These are phyloP conservation scores for Malus domestica DNA, from an alignment of 306 rosid species.

Conservation along the genomic window DNA sequence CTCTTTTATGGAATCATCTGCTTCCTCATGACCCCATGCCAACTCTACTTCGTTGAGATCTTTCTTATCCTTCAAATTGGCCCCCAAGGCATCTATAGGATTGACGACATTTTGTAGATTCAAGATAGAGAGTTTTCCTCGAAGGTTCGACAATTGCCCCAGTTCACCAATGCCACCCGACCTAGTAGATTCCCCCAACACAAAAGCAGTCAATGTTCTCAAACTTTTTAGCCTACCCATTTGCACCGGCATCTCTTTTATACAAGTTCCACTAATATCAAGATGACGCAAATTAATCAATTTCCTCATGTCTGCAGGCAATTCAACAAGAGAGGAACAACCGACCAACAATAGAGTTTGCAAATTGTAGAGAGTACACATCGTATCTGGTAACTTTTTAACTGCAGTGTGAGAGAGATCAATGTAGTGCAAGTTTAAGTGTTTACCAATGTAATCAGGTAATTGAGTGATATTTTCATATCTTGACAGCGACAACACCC, in stretches of 20 bases:
- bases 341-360: background rate
- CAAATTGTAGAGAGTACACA: slow-evolving; percentile 9
- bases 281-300: background rate
- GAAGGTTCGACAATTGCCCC: background rate
- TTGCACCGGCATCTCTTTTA: background rate
- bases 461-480: accelerated
- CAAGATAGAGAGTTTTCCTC: background rate
- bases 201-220: background rate
- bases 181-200: background rate
- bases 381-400: background rate
- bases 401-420: background rate
- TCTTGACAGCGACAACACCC: background rate
- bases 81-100: slow-evolving; percentile 2
- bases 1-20: background rate
- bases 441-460: background rate
- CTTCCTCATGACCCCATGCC: background rate
- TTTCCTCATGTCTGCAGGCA: background rate
- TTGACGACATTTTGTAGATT: slow-evolving; percentile 6
- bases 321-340: background rate
- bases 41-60: background rate
- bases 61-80: slow-evolving; percentile 8
- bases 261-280: background rate
- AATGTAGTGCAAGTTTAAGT: background rate
- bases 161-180: background rate
- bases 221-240: background rate